Evolutionary conservation across 257 asterid species (phyloP).

Genomic region (Leptodermis oblonga): DNA sequence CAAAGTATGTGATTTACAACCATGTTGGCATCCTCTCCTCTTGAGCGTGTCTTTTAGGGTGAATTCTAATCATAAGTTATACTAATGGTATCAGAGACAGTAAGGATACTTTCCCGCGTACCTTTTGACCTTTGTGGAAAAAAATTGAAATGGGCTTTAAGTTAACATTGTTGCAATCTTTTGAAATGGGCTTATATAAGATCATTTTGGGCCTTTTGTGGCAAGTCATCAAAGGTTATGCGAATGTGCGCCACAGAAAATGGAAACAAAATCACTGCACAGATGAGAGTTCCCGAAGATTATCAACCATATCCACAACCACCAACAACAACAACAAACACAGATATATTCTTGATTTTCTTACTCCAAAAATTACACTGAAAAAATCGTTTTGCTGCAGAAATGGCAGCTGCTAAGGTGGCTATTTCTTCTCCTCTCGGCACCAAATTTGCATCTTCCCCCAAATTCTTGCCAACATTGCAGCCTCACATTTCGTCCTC

Average conservation of each 20-base stretch:
- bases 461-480: constrained; percentile 25
- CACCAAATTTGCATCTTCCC: constrained; percentile 31
- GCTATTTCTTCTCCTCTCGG: constrained; percentile 34
- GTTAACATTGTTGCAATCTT: no score
- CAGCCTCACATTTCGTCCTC: constrained; percentile 23
- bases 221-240: neutral
- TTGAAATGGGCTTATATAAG: no score
- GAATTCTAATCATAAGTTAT: no score
- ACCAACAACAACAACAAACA: neutral
- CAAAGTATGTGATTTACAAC: no score
- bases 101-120: no score
- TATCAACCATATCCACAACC: constrained; percentile 21
- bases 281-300: neutral
- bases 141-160: no score
- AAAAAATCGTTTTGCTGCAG: neutral
- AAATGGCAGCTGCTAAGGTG: constrained; percentile 55
- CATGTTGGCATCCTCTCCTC: no score
- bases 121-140: no score
- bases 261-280: neutral
- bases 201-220: constrained; percentile 1
- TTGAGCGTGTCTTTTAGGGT: no score
- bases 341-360: constrained; percentile 4
- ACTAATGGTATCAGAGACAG: no score
- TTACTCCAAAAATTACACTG: neutral
- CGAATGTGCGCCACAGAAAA: constrained; percentile 7